phyloP scores from a whole-genome alignment of 192 early-diverging fungal species.

The Coemansia reversa region DNA sequence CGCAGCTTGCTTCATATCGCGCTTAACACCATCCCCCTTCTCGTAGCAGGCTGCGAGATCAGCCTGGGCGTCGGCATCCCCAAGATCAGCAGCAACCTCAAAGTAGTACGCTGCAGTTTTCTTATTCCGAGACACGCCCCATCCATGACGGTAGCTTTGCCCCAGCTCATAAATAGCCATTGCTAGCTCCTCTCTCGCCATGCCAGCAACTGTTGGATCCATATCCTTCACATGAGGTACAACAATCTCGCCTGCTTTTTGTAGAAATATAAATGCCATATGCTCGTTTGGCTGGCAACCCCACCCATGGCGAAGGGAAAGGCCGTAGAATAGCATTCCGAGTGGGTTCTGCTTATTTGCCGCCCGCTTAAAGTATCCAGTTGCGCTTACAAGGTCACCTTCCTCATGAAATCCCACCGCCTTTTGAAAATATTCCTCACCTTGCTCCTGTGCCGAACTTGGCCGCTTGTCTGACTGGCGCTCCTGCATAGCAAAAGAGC shows the following conservation, averaged over 20 bases:
- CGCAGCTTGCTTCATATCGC: slow-evolving; percentile 71
- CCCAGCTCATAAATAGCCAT: slow-evolving; percentile 81
- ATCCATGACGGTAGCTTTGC: slow-evolving; percentile 75
- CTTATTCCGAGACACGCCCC: slow-evolving; percentile 73
- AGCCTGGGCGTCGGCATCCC: slow-evolving; percentile 77
- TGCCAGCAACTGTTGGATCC: slow-evolving; percentile 57
- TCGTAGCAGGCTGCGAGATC: slow-evolving; percentile 73
- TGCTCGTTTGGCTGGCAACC: slow-evolving; percentile 68
- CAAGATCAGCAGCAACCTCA: slow-evolving; percentile 75
- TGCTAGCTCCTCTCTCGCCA: slow-evolving; percentile 66
- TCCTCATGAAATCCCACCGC: slow-evolving; percentile 69
- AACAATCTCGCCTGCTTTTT: slow-evolving; percentile 67
- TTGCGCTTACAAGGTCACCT: slow-evolving; percentile 69
- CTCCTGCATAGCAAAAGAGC: slow-evolving; percentile 14
- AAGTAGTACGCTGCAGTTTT: slow-evolving; percentile 75
- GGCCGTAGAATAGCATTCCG: slow-evolving; percentile 71
- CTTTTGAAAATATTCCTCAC: slow-evolving; percentile 64
- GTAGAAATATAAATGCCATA: slow-evolving; percentile 67
- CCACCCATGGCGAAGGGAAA: slow-evolving; percentile 78
- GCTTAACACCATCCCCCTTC: slow-evolving; percentile 75
- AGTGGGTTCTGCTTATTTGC: slow-evolving; percentile 64
- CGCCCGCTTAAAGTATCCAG: slow-evolving; percentile 67
- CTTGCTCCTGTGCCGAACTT: slow-evolving; percentile 38
- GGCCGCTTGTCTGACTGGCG: slow-evolving; percentile 7
- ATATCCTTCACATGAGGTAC: slow-evolving; percentile 62